Base-by-base conservation (phyloP, 306 rosid species). In the Abrus pulchellus region DNA sequence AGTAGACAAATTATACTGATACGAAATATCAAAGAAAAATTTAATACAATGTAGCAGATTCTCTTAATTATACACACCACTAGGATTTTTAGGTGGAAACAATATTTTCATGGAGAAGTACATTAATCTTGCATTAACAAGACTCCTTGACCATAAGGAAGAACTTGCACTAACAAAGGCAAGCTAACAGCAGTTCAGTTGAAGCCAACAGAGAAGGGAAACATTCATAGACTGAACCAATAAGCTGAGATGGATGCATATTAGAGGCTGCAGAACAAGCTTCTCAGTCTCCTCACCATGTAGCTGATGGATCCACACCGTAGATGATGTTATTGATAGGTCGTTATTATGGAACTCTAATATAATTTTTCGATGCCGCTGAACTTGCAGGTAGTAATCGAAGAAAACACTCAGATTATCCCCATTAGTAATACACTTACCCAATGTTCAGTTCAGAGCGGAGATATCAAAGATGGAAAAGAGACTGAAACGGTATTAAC, bases 111-210 rank as follows among this genome's bases (percentile, higher is more conserved):
- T 50, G 12, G 30, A 49, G 11, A 20, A 69, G 29, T 6, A 69
- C 60, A 69, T 9, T 50, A 36, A 48, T 52, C n/a, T 33, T 33
- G 34, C n/a, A n/a, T 8, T 33, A 13, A 40, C n/a, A 13, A 32
- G 3, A 61, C 32, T 6, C 75, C 30, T 70, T 32, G 75, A 70
- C 30, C 61, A 49, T 7, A 33, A 33, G 20, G 20, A 20, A 34
- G 57, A 68, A 48, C 11, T 47, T 30, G 74, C 59, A 68, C 28
- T 68, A 2, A 48, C 60, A 11, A 49, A 48, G 44, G 60, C 60
- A 12, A 32, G 29, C 60, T 5, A 32, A 49, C 28, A 67, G 11
- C 56, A 68, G 5, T 29, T 68, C n/a, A 40, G 36, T 43, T 44
- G 72, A 67, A 64, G 50, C 50, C 11, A 44, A 14, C 38, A 66